phyloP scores from a whole-genome alignment of 2,329 filamentous ascomycete genomes.

The Colletotrichum sp. region DNA sequence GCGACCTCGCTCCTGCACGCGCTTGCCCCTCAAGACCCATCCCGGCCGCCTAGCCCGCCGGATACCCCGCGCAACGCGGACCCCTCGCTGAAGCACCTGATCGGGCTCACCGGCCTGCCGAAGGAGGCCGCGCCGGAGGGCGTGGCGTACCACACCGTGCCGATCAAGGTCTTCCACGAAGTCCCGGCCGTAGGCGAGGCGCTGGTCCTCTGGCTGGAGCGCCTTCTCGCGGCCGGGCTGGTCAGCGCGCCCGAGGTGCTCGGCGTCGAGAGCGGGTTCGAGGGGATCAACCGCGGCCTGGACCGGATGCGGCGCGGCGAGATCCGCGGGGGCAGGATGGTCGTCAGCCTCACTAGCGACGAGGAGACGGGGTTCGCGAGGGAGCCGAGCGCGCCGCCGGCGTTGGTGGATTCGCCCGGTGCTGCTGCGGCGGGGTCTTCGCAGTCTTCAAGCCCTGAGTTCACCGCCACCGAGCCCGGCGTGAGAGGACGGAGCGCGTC shows the following conservation, averaged over 20 bases:
- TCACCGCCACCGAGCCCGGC: conserved; percentile 1
- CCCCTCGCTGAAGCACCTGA: conserved; percentile 56
- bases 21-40: conserved; percentile 38
- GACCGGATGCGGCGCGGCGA: conserved; percentile 70
- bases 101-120: conserved; percentile 72
- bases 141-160: conserved; percentile 67
- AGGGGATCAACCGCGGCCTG: conserved; percentile 70
- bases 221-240: conserved; percentile 58
- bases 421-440: neutral
- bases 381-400: neutral
- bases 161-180: conserved; percentile 79
- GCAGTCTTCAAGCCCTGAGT: conserved; percentile 8
- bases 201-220: conserved; percentile 71
- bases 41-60: conserved; percentile 39
- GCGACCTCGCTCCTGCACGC: conserved; percentile 63
- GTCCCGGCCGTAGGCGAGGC: conserved; percentile 66
- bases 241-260: conserved; percentile 70
- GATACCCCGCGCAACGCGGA: conserved; percentile 37
- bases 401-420: neutral
- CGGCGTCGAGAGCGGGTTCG: conserved; percentile 66
- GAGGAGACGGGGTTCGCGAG: neutral
- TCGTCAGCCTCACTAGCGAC: conserved; percentile 47
- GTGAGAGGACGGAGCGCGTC: conserved; percentile 1
- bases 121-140: conserved; percentile 53
- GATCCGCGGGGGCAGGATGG: conserved; percentile 71